Conservation (phyloP, 129 eudicot genomes). For the Glebionis coronaria region DNA sequence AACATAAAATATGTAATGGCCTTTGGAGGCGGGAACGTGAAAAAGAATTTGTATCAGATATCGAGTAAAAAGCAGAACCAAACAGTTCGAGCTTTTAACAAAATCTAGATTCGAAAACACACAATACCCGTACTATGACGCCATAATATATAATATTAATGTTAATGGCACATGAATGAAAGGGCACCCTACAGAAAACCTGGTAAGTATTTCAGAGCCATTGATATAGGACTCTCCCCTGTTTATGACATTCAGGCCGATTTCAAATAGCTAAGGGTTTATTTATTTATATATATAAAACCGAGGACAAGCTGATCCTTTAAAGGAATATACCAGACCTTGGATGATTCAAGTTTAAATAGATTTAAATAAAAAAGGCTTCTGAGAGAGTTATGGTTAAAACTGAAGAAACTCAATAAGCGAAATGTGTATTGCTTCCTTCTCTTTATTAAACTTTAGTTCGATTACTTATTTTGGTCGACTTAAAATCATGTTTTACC, state of each 20-base stretch:
- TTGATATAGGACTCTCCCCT: constrained; percentile 47
- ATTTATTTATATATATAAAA: too few species aligned
- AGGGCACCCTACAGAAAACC: constrained; percentile 78
- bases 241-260: constrained; percentile 31
- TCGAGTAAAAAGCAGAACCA: constrained; percentile 11
- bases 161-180: constrained; percentile 41
- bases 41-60: constrained; percentile 13
- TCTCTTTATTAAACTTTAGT: too few species aligned
- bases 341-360: too few species aligned
- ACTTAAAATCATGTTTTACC: too few species aligned
- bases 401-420: too few species aligned
- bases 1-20: constrained; percentile 40
- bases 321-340: too few species aligned
- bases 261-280: background rate
- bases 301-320: too few species aligned
- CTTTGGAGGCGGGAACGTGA: constrained; percentile 67
- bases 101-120: constrained; percentile 26
- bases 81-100: constrained; percentile 8
- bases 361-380: too few species aligned
- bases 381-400: too few species aligned
- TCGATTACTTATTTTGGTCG: too few species aligned
- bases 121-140: constrained; percentile 69
- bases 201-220: constrained; percentile 67
- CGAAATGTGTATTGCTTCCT: too few species aligned
- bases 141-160: constrained; percentile 36